Conservation (phyloP, 2,329 filamentous ascomycete genomes). For the Cladophialophora psammophila region DNA sequence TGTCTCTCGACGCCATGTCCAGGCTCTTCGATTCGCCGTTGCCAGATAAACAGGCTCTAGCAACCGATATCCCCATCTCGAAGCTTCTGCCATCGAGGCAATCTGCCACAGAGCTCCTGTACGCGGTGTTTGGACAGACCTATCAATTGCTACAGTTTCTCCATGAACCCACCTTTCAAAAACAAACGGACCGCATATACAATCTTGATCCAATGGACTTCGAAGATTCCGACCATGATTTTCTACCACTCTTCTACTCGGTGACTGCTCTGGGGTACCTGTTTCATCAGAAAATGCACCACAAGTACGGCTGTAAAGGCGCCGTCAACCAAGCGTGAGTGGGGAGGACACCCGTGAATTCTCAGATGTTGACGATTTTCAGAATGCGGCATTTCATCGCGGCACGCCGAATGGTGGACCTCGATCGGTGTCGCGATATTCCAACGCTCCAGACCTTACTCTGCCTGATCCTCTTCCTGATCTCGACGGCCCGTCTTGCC, state of each 20-base stretch:
- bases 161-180: constrained; percentile 29
- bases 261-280: constrained; percentile 35
- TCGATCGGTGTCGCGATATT: constrained; percentile 29
- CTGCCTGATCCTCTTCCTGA: constrained; percentile 32
- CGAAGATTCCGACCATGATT: constrained; percentile 32
- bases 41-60: constrained; percentile 27
- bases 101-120: constrained; percentile 25
- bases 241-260: constrained; percentile 32
- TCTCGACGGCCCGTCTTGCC: constrained; percentile 34
- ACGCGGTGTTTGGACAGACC: constrained; percentile 29
- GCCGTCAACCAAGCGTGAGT: constrained; percentile 35
- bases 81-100: constrained; percentile 30
- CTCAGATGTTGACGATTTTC: neutral
- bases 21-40: constrained; percentile 35
- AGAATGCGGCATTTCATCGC: constrained; percentile 34
- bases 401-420: constrained; percentile 33
- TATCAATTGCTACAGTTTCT: constrained; percentile 34
- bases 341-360: neutral
- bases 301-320: constrained; percentile 29
- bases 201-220: constrained; percentile 30
- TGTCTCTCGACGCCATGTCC: constrained; percentile 22
- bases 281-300: constrained; percentile 28
- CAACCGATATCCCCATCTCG: constrained; percentile 14
- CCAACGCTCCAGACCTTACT: constrained; percentile 29
- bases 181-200: constrained; percentile 34